A percentile compares a stretch with the other conserved stretches of the same genome.
Evolutionary conservation across 2,329 filamentous ascomycete species (phyloP).

Genomic region (Arthrobotrys iridis): DNA sequence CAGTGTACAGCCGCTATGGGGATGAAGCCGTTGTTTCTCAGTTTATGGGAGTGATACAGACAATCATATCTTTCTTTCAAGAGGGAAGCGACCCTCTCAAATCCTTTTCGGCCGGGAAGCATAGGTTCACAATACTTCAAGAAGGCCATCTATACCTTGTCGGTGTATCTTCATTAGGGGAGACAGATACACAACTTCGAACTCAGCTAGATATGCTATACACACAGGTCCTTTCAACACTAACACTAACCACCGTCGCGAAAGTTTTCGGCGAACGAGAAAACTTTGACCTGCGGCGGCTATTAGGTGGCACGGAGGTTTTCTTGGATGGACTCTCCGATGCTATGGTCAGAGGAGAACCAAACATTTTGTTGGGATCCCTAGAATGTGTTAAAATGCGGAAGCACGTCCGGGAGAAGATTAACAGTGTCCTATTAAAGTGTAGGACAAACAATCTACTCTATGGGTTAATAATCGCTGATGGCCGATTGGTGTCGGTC

Average conservation of each 20-base stretch:
- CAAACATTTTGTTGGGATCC: slow-evolving; percentile 85
- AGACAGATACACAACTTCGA: slow-evolving; percentile 87
- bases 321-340: slow-evolving; percentile 91
- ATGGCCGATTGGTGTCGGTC: slow-evolving; percentile 91
- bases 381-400: slow-evolving; percentile 92
- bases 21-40: slow-evolving; percentile 89
- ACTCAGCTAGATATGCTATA: slow-evolving; percentile 92
- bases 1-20: slow-evolving; percentile 94
- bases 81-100: slow-evolving; percentile 76
- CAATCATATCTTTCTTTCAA: slow-evolving; percentile 96
- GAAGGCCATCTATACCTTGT: slow-evolving; percentile 91
- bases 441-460: slow-evolving; percentile 79
- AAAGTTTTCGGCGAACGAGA: slow-evolving; percentile 89
- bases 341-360: slow-evolving; percentile 91
- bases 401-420: slow-evolving; percentile 83
- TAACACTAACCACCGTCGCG: slow-evolving; percentile 86
- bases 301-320: slow-evolving; percentile 88
- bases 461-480: slow-evolving; percentile 92
- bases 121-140: slow-evolving; percentile 84
- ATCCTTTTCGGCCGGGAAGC: slow-evolving; percentile 85
- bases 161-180: slow-evolving; percentile 88
- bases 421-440: slow-evolving; percentile 88
- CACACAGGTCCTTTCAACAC: slow-evolving; percentile 96
- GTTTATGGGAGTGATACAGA: slow-evolving; percentile 94
- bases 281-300: slow-evolving; percentile 90